Conservation (phyloP, 164 flowering plant genomes). For the Echeveria elegans region DNA sequence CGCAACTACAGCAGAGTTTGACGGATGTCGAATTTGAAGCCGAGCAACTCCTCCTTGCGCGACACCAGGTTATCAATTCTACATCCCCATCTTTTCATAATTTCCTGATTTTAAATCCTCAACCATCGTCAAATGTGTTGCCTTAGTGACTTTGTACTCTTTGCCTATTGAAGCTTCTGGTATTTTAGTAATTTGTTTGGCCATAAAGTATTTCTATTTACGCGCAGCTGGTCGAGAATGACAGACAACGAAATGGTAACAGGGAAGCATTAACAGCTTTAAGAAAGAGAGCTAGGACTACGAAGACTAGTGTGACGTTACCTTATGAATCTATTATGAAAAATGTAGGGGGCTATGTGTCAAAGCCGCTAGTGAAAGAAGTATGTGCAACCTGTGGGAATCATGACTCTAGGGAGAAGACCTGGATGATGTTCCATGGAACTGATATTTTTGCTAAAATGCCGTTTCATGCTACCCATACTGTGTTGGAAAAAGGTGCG, state of each 20-base stretch:
- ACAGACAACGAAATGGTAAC: constrained; percentile 70
- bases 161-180: too few relatives aligned
- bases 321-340: constrained; percentile 85
- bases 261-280: constrained; percentile 82
- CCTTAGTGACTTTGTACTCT: too few relatives aligned
- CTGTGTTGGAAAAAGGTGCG: constrained; percentile 72
- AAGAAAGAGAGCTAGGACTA: constrained; percentile 69
- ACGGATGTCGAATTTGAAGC: constrained; percentile 69
- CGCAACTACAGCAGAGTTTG: constrained; percentile 37
- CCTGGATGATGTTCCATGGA: constrained; percentile 89
- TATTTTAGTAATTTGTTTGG: too few relatives aligned
- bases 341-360: constrained; percentile 40
- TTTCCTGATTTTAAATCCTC: too few relatives aligned
- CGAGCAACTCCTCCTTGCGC: constrained; percentile 69
- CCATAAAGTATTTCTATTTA: background rate
- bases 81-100: too few relatives aligned
- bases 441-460: constrained; percentile 63
- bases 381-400: constrained; percentile 75
- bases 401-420: constrained; percentile 61
- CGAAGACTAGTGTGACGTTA: constrained; percentile 68
- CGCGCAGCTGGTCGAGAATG: constrained; percentile 71
- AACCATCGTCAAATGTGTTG: too few relatives aligned
- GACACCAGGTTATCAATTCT: constrained; percentile 43
- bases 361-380: constrained; percentile 67
- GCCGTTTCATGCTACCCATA: constrained; percentile 92